Evolutionary conservation across 192 early-diverging fungal species (phyloP).

Genomic region (Geosiphon pyriformis): DNA sequence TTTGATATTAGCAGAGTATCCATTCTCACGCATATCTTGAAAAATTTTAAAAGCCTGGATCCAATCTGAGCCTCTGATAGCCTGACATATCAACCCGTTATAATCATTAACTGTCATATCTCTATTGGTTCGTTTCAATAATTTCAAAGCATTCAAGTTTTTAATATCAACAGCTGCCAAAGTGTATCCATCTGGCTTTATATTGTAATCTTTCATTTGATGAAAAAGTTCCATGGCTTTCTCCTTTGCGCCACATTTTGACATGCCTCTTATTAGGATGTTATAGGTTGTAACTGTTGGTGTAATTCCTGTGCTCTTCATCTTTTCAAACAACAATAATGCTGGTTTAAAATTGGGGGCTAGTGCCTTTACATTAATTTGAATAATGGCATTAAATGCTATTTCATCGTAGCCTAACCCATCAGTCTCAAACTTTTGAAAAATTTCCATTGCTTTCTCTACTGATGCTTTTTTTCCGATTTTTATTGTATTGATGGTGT

Average conservation of each 20-base stretch:
- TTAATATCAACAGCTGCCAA: constrained; percentile 9
- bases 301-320: constrained; percentile 25
- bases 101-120: constrained; percentile 27
- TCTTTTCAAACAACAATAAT: constrained; percentile 30
- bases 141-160: too few species aligned
- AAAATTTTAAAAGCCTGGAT: constrained; percentile 29
- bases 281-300: constrained; percentile 26
- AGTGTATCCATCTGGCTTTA: constrained; percentile 4
- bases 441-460: neutral
- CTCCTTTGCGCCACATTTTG: neutral
- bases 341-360: constrained; percentile 15
- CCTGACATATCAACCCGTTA: constrained; percentile 27
- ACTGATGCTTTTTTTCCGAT: neutral
- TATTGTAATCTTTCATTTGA: constrained; percentile 19
- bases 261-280: constrained; percentile 16
- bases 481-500: neutral
- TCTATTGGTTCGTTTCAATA: too few species aligned
- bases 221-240: constrained; percentile 21
- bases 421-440: neutral
- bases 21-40: constrained; percentile 19
- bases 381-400: constrained; percentile 3
- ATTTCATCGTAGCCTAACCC: neutral
- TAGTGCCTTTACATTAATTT: neutral
- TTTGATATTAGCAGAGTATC: constrained; percentile 21
- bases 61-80: constrained; percentile 26